Base-by-base conservation (phyloP, 148 eudicot genomes). In the Cornus florida region DNA sequence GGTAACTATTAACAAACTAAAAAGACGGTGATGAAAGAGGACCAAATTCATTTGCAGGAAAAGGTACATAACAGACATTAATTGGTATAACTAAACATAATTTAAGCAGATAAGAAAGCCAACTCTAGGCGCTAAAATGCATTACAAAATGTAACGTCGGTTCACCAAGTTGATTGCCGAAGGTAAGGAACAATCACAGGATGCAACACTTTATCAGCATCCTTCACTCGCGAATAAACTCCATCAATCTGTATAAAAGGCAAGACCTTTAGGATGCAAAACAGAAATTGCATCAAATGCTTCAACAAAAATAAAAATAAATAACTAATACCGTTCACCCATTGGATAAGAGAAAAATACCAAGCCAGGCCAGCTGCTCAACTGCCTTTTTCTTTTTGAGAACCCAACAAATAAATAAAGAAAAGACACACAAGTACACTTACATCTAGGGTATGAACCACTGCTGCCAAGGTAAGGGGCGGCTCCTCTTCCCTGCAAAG, bases 371-470 rank as follows among this genome's bases (percentile, higher is more conserved):
- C 53, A 48, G 53, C 53, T 48, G 53, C 10, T 11, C 1, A 48
- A 48, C 53, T 28, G 28, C 28, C 28, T 28, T 28, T 28, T 28
- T 28, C 28, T 28, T 28, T 28, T 28, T 28, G 28, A 28, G 28
- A 28, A 28, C 28, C 28, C 28, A 28, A 28, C 0, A 28, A 28
- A 0, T 28, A 28, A 4, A 4, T 7, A 11, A 48, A 11, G 7
- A 48, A 48, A 48, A 12, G 2, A 53, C 4, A 12, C 59, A 16
- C 3, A 1, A 12, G 12, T 53, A 0, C 16, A 79, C 81, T 79
- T 72, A 72, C 81, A 62, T 79, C 81, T 72, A 72, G 17, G 50
- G 46, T 78, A 78, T 64, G 31, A 62, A 64, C 43, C 75, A 46
- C 71, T 65, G 46, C 20, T 68, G 72, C 76, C 76, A 41, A 67